Evolutionary conservation across 495 filamentous ascomycete species (phyloP), one percentile per base, ranked within the genome.

Genomic region (Penicillium maclennaniae): DNA sequence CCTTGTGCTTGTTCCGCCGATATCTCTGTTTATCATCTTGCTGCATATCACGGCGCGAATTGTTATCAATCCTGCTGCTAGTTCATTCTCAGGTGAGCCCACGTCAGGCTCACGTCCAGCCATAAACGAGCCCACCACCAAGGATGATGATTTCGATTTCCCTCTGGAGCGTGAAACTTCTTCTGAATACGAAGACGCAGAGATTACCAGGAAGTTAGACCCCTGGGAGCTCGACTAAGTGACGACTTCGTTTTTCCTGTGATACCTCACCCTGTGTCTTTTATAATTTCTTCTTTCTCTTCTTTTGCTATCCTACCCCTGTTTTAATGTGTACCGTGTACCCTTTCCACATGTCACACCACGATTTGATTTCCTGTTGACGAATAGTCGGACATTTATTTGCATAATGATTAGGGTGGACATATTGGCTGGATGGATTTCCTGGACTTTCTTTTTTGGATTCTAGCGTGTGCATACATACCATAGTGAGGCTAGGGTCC

Each of bases 31-130:
- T 34, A 76, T 82, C 7, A 69, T 93, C 38, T 88, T 96, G 75
- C 76, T 96, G 7, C 82, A 82, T 45, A 87, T 96, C 26, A 88
- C 91, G 3, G 83, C 87, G 0, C 82, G 80, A 36, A 88, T 95
- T 54, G 78, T 82, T 0, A 80, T 84, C 19, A 87, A 84, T 5
- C 68, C 72, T 3, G 60, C 54, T 25, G 40, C 59, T 39, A 67
- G 56, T 36, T 55, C 63, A 14, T 49, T 61, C 7, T 28, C 51
- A 9, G 53, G 51, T 4, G 57, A 60, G 7, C 34, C 68, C 6
- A 40, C 54, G 3, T 43, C 50, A 17, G 39, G 28, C 14, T 31
- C 51, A 4, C 42, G 51, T 28, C 20, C 49, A 26, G 14, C 42
- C 6, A 43, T 12, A 3, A 53, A 43, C 16, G 10, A 34, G 14